These are phyloP conservation scores for Phalaenopsis hybrid DNA, from an alignment of 116 monocot species.

Conservation along the genomic window DNA sequence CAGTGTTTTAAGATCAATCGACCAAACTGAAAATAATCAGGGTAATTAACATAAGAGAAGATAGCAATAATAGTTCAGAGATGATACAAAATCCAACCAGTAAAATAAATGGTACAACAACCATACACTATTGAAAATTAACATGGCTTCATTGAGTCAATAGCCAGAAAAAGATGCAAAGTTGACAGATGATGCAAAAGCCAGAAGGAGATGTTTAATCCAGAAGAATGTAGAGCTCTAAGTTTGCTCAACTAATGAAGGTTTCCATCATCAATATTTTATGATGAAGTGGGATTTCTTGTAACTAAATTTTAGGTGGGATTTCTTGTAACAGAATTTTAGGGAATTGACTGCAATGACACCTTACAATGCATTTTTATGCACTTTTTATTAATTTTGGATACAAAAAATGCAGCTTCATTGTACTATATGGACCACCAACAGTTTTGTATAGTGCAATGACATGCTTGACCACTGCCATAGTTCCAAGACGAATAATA, in stretches of 20 bases:
- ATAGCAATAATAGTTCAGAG: neutral
- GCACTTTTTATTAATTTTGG: neutral
- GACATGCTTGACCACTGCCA: neutral
- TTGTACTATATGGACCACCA: neutral
- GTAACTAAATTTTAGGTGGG: no score
- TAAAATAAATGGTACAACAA: neutral
- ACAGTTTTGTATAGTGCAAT: neutral
- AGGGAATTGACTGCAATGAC: neutral
- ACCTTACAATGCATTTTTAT: neutral
- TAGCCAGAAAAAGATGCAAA: neutral
- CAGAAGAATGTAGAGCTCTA: neutral
- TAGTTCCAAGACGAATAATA: neutral
- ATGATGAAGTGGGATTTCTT: neutral
- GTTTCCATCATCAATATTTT: neutral
- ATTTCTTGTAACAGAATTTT: no score
- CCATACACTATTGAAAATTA: neutral
- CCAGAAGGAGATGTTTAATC: neutral
- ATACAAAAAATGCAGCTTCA: neutral
- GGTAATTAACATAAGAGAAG: slow-evolving; percentile 13
- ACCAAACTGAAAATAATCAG: slow-evolving; percentile 65
- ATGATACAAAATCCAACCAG: neutral
- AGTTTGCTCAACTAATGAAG: neutral
- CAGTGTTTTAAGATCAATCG: slow-evolving; percentile 50
- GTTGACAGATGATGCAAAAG: neutral
- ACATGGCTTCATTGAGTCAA: neutral